These are phyloP conservation scores for Avena eriantha DNA, from an alignment of 176 grass and related monocot species.

Conservation along the genomic window DNA sequence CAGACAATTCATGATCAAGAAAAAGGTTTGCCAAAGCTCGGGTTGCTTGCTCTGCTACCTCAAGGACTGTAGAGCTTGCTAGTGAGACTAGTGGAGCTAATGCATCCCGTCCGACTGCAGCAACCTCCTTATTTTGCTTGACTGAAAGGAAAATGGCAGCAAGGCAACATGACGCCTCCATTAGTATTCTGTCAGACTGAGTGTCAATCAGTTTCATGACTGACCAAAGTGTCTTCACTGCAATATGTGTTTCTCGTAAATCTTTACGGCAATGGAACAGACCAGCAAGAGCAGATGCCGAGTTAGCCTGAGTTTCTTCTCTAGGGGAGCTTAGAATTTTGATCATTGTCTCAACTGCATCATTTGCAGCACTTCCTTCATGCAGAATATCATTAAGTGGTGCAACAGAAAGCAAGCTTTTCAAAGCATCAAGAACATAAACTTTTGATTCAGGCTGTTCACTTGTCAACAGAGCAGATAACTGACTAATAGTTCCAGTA, in stretches of 20 bases:
- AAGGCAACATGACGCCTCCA: constrained; percentile 79
- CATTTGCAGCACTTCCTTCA: constrained; percentile 98
- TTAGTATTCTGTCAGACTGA: constrained; percentile 82
- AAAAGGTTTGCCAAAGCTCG: constrained; percentile 96
- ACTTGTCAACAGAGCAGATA: constrained; percentile 95
- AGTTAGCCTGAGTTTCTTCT: constrained; percentile 98
- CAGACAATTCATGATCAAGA: constrained; percentile 83
- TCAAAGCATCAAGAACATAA: constrained; percentile 95
- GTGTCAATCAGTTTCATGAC: constrained; percentile 85
- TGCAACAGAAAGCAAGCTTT: constrained; percentile 97
- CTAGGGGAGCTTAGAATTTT: constrained; percentile 84
- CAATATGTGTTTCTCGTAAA: constrained; percentile 88
- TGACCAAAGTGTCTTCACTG: constrained; percentile 83
- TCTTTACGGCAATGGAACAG: constrained; percentile 95
- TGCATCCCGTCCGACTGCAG: constrained; percentile 81
- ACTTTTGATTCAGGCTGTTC: constrained; percentile 97
- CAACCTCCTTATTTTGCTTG: constrained; percentile 90
- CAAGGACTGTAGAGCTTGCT: constrained; percentile 77
- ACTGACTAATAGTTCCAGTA: constrained; percentile 96
- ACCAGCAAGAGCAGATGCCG: constrained; percentile 88
- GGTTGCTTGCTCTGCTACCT: constrained; percentile 88
- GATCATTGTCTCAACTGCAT: constrained; percentile 98
- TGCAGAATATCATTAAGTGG: constrained; percentile 93
- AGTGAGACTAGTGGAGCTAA: constrained; percentile 68
- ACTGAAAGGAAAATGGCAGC: constrained; percentile 97